Conservation (phyloP, 148 eudicot species). For the Chenopodium quinoa region DNA sequence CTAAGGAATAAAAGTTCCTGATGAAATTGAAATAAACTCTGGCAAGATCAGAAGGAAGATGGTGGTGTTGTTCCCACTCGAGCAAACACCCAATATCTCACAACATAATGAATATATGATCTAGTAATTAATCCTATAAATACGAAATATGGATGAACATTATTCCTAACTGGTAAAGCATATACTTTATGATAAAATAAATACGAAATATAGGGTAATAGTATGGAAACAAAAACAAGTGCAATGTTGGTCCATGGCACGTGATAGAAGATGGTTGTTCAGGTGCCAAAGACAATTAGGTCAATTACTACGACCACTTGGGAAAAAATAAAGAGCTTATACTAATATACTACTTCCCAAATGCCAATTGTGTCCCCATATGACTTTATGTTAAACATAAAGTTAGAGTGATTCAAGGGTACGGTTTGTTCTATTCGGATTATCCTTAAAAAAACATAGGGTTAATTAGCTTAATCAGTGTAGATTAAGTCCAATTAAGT, state of each 20-base stretch:
- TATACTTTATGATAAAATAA: neutral
- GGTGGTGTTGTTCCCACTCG: neutral
- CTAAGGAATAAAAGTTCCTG: too few relatives aligned
- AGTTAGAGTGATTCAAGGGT: too few relatives aligned
- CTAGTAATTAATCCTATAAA: neutral
- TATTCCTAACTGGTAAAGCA: neutral
- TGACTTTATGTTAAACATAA: too few relatives aligned
- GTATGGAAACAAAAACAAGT: neutral
- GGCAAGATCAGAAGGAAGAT: neutral
- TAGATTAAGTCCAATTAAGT: too few relatives aligned
- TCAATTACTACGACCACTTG: conserved; percentile 6
- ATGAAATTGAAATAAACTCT: neutral
- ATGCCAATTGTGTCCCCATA: conserved; percentile 1
- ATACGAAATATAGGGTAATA: neutral
- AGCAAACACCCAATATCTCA: neutral
- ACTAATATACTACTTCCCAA: conserved; percentile 5
- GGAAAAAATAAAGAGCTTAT: neutral
- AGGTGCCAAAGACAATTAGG: conserved; percentile 10
- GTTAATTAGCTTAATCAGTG: too few relatives aligned
- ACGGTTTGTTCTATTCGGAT: too few relatives aligned
- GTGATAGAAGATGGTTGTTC: conserved; percentile 16
- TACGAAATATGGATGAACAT: conserved; percentile 5
- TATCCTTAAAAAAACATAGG: too few relatives aligned
- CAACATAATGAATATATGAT: neutral
- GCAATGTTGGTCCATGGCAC: conserved; percentile 20